Evolutionary conservation across 148 eudicot species (phyloP).

Genomic region (Mesembryanthemum crystallinum): DNA sequence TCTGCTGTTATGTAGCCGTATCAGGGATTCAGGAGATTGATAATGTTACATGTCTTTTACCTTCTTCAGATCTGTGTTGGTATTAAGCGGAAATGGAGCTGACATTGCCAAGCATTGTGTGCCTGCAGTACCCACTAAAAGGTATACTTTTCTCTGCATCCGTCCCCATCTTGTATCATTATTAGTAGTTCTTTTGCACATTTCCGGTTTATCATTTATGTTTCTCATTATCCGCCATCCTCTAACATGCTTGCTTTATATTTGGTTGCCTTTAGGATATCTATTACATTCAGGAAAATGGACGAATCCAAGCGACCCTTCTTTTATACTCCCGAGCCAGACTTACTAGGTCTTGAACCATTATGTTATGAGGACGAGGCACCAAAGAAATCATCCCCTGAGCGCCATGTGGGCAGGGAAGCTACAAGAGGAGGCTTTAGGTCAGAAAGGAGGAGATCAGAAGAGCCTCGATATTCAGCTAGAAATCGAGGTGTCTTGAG

Average conservation of each 20-base stretch:
- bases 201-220: not conserved
- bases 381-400: slow-evolving; percentile 16
- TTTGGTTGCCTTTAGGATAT: slow-evolving; percentile 30
- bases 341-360: slow-evolving; percentile 39
- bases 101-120: slow-evolving; percentile 55
- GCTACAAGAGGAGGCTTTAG: slow-evolving; percentile 27
- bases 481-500: slow-evolving; percentile 26
- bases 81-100: slow-evolving; percentile 50
- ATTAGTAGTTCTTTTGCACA: not conserved
- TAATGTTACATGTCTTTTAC: slow-evolving; percentile 10
- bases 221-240: not conserved
- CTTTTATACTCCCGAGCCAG: slow-evolving; percentile 34
- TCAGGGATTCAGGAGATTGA: not conserved
- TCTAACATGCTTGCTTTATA: not conserved
- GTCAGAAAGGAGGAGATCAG: slow-evolving; percentile 33
- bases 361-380: slow-evolving; percentile 28
- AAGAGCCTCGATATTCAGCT: slow-evolving; percentile 37
- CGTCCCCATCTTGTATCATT: not conserved
- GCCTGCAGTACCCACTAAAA: slow-evolving; percentile 51
- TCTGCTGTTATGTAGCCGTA: not conserved
- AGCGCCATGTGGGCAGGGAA: slow-evolving; percentile 11
- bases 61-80: slow-evolving; percentile 40
- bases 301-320: slow-evolving; percentile 44
- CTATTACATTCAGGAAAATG: slow-evolving; percentile 50
- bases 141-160: slow-evolving; percentile 27